Evolutionary conservation across 2,329 filamentous ascomycete species (phyloP).

Genomic region (Alternaria sp.): DNA sequence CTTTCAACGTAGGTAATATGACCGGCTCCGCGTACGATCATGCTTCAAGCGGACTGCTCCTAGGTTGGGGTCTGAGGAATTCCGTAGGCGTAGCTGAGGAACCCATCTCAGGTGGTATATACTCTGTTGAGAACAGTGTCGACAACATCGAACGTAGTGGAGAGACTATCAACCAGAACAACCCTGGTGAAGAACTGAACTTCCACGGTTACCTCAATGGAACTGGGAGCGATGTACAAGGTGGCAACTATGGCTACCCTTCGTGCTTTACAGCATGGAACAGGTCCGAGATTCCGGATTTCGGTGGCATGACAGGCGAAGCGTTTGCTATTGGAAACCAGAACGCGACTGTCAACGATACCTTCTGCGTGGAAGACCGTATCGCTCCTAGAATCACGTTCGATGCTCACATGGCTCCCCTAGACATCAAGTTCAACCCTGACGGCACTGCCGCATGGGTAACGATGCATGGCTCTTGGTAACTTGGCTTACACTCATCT

Average conservation of each 20-base stretch:
- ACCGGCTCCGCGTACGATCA: constrained; percentile 53
- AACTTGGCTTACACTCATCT: constrained; percentile 5
- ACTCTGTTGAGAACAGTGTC: constrained; percentile 72
- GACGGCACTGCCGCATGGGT: constrained; percentile 67
- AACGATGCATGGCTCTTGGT: constrained; percentile 75
- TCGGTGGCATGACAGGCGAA: constrained; percentile 53
- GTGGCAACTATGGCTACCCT: constrained; percentile 73
- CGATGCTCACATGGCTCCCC: constrained; percentile 71
- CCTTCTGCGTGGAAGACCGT: constrained; percentile 50
- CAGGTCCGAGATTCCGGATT: constrained; percentile 57
- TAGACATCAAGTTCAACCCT: constrained; percentile 72
- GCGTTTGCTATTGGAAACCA: constrained; percentile 58
- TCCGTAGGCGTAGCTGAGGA: constrained; percentile 74
- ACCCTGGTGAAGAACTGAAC: constrained; percentile 77
- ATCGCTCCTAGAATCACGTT: constrained; percentile 63
- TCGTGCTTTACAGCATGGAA: constrained; percentile 72
- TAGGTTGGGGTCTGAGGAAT: constrained; percentile 75
- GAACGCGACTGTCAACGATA: constrained; percentile 56
- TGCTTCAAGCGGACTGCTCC: constrained; percentile 58
- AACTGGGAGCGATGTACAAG: constrained; percentile 51
- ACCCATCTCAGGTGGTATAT: constrained; percentile 57
- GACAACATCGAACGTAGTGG: constrained; percentile 66
- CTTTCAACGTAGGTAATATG: constrained; percentile 60
- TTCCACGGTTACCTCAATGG: constrained; percentile 69
- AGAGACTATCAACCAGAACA: constrained; percentile 69